Percentiles rank a stretch among this genome's conserved stretches.
phyloP scores from a whole-genome alignment of 345 rosid genomes.

The Mallotus nudiflorus region DNA sequence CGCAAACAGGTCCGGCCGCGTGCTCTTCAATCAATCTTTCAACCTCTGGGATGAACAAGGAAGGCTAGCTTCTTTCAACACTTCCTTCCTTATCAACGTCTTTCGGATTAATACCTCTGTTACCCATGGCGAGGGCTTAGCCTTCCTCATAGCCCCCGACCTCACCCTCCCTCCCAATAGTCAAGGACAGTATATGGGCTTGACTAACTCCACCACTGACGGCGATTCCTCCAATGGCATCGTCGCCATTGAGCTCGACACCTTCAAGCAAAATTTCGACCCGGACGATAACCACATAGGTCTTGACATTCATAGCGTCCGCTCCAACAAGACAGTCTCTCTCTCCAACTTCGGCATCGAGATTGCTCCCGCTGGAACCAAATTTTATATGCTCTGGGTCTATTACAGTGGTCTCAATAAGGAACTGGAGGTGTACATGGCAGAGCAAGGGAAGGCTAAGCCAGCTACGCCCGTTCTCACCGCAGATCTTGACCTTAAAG shows the following conservation, averaged over 20 bases:
- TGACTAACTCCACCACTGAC: constrained; percentile 55
- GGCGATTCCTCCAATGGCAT: constrained; percentile 39
- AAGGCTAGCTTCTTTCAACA: constrained; percentile 51
- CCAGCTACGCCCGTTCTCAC: constrained; percentile 34
- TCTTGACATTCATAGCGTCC: constrained; percentile 45
- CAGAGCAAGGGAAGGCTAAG: constrained; percentile 23
- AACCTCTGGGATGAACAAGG: constrained; percentile 36
- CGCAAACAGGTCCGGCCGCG: constrained; percentile 38
- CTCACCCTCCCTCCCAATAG: constrained; percentile 35
- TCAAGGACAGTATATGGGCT: constrained; percentile 44
- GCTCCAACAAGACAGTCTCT: constrained; percentile 24
- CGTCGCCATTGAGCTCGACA: constrained; percentile 56
- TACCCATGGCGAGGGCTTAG: constrained; percentile 47
- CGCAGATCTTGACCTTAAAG: constrained; percentile 38
- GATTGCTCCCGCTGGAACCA: constrained; percentile 33
- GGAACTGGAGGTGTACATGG: constrained; percentile 40
- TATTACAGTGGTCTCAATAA: constrained; percentile 42
- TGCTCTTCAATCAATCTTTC: constrained; percentile 35
- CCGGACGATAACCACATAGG: constrained; percentile 54
- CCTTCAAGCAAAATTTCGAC: constrained; percentile 43
- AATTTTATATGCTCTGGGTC: constrained; percentile 45
- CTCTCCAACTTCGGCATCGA: constrained; percentile 33
- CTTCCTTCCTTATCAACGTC: constrained; percentile 50
- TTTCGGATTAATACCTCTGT: constrained; percentile 18
- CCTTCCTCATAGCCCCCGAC: constrained; percentile 51